Base-by-base conservation (phyloP, 768 basidiomycete species). In the Podaxis sp. region DNA sequence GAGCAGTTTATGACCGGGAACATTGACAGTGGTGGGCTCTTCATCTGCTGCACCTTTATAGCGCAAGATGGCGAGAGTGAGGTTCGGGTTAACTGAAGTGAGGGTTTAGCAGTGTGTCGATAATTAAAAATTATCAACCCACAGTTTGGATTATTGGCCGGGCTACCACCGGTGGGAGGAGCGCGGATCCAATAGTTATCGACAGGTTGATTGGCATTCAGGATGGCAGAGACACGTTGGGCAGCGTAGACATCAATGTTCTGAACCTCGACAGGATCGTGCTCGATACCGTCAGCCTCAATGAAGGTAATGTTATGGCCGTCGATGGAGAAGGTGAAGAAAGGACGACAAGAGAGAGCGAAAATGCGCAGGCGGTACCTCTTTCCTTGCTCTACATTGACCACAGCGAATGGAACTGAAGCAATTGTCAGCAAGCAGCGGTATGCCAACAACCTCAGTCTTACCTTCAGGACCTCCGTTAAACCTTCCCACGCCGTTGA, bases 301-400 rank as follows among this genome's bases (percentile, higher is more conserved):
- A 57, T 69, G 59, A 76, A 67, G 50, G 70, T 75, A 50, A 73
- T 56, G 6, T 65, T 53, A 53, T 76, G 73, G 0, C 74, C 68
- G 26, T 79, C 76, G 30, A 80, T 68, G 0, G 76, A 78, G 65
- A 80, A 75, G 2, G 66, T 70, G 71, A 77, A 80, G 41, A 71
- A 73, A 11, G 77, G 75, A 40, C 79, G 72, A 58, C 83, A 84
- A 20, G 83, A 80, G 24, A 75, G 75, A 49, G 78, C 78, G 66
- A 87, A 69, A 13, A 87, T 57, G 7, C 85, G 82, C 72, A 87
- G 79, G 37, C 86, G 80, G 67, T 86, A 86, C 24, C 82, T 74
- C 58, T 77, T 75, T 10, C 79, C 80, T 0, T 63, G 60, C 2
- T 68, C 63, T 48, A 86, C 82, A 57, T 78, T 76, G 62, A 82